Evolutionary conservation across 2,329 filamentous ascomycete species (phyloP).

Genomic region (Colletotrichum sp.): DNA sequence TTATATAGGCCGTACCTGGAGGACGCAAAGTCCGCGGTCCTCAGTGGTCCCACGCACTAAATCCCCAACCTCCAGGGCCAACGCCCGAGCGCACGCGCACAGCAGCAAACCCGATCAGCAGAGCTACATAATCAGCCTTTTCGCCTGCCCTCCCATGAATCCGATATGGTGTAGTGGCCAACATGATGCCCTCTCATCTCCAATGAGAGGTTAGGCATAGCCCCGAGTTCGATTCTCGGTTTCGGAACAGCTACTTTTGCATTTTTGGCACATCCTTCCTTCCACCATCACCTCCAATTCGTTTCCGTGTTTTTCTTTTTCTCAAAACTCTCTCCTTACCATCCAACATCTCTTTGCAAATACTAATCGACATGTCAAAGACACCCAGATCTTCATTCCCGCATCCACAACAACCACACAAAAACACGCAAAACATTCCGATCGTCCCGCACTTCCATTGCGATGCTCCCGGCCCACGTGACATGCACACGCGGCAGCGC

Average conservation of each 20-base stretch:
- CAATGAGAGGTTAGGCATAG: background rate
- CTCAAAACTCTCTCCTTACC: too few species aligned
- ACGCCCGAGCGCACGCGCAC: too few species aligned
- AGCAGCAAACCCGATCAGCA: background rate
- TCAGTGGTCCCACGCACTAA: background rate
- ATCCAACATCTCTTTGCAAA: background rate
- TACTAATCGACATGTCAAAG: background rate
- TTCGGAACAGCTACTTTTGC: background rate
- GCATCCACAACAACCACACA: background rate
- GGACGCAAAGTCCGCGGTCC: too few species aligned
- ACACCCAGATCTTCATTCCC: background rate
- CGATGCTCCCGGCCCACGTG: background rate
- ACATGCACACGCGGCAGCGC: background rate
- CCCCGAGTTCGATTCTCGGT: slow-evolving; percentile 7
- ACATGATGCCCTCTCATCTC: slow-evolving; percentile 3
- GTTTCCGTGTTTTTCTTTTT: background rate
- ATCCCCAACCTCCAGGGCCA: background rate
- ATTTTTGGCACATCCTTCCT: background rate
- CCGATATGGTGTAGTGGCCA: slow-evolving; percentile 11
- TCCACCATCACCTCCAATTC: background rate
- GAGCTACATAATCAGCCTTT: accelerated
- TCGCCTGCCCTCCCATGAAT: accelerated
- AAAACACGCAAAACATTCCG: background rate
- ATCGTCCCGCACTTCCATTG: background rate
- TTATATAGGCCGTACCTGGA: too few species aligned